Percentiles rank a stretch among this genome's conserved stretches.
These are phyloP conservation scores for Fusarium graminum DNA, from an alignment of 2,329 filamentous ascomycete species.

Conservation along the genomic window DNA sequence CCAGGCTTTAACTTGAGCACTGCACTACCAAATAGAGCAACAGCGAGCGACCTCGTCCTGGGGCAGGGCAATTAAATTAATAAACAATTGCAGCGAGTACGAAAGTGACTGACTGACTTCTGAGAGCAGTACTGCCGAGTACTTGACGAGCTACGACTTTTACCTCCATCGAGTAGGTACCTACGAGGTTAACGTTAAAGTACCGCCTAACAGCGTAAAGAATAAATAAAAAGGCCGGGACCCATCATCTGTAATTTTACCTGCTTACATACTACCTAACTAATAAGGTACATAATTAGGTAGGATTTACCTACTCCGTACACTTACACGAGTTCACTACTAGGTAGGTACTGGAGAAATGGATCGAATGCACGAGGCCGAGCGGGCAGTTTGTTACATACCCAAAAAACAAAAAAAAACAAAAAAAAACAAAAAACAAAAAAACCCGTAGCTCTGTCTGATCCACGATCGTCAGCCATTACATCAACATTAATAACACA, in stretches of 20 bases:
- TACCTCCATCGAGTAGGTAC: conserved; percentile 15
- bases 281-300: conserved; percentile 4
- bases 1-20: conserved; percentile 12
- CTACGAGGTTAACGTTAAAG: conserved; percentile 20
- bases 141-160: conserved; percentile 20
- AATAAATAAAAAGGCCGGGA: neutral
- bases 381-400: conserved; percentile 7
- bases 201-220: neutral
- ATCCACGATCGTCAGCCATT: neutral
- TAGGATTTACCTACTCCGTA: conserved; percentile 14
- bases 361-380: conserved; percentile 16
- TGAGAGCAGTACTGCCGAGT: conserved; percentile 15
- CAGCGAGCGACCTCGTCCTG: neutral
- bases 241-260: neutral
- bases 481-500: conserved; percentile 20
- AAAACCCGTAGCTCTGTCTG: neutral
- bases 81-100: conserved; percentile 1
- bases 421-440: too few relatives aligned
- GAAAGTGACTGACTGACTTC: neutral
- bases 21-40: conserved; percentile 9
- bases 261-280: conserved; percentile 2
- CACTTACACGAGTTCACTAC: conserved; percentile 27
- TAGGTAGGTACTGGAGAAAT: conserved; percentile 26
- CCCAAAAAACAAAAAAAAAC: too few relatives aligned
- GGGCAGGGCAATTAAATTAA: conserved; percentile 15